phyloP scores from a whole-genome alignment of 164 flowering plant species.

The Annona squamosa region DNA sequence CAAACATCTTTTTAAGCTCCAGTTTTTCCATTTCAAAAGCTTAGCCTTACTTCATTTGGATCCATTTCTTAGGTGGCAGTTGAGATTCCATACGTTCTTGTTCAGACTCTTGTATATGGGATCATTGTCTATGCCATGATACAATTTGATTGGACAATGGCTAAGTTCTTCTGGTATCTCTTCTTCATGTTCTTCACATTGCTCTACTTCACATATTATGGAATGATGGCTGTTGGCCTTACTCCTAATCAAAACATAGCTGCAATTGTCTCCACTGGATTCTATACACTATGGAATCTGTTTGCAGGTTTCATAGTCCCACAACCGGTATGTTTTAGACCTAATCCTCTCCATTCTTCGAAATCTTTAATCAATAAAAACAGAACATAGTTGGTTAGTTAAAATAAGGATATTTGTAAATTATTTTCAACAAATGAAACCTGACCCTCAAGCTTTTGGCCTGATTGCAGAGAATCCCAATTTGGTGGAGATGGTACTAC shows the following conservation, averaged over 20 bases:
- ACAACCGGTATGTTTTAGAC: slow-evolving; percentile 32
- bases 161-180: slow-evolving; percentile 43
- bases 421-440: not conserved
- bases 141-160: slow-evolving; percentile 53
- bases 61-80: slow-evolving; percentile 27
- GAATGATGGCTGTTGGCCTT: slow-evolving; percentile 69
- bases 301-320: slow-evolving; percentile 62
- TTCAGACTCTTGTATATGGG: slow-evolving; percentile 36
- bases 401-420: not conserved
- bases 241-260: slow-evolving; percentile 58
- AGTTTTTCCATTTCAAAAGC: not conserved
- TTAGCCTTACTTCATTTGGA: not conserved
- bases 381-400: not conserved
- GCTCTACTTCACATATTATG: slow-evolving; percentile 58
- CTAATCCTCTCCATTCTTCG: not conserved
- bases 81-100: slow-evolving; percentile 46
- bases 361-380: not conserved
- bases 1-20: not conserved
- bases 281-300: slow-evolving; percentile 54
- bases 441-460: not conserved
- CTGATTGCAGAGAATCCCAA: slow-evolving; percentile 20
- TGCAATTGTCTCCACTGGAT: slow-evolving; percentile 42
- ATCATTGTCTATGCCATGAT: slow-evolving; percentile 54
- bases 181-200: slow-evolving; percentile 54
- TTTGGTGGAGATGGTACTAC: slow-evolving; percentile 53